Evolutionary conservation across 176 grass and related monocot genomes (phyloP).

Genomic region (Pharus latifolius): DNA sequence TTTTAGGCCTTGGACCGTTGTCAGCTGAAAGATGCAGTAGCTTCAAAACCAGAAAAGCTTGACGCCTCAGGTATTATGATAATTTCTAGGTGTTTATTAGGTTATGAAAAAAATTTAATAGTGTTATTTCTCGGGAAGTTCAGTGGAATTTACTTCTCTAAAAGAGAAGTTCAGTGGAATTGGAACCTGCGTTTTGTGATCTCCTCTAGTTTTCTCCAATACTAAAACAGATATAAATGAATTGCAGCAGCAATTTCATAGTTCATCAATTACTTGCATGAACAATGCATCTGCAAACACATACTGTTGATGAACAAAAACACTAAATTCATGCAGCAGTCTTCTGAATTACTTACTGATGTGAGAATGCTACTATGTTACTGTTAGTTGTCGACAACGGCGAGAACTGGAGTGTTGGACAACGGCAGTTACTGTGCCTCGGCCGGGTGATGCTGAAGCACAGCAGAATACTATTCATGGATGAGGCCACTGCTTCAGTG

Average conservation of each 20-base stretch:
- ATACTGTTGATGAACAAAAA: not conserved
- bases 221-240: not conserved
- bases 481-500: constrained; percentile 94
- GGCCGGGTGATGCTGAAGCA: constrained; percentile 90
- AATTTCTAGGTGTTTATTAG: not conserved
- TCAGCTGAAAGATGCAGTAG: constrained; percentile 82
- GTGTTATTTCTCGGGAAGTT: not conserved
- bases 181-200: no score
- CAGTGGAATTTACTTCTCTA: no score
- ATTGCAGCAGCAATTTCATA: not conserved
- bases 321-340: not conserved
- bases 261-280: not conserved
- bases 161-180: no score
- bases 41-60: constrained; percentile 82
- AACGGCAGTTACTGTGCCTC: constrained; percentile 80
- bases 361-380: not conserved
- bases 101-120: not conserved
- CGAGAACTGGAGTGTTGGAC: constrained; percentile 98
- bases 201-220: not conserved
- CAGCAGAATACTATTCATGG: constrained; percentile 92
- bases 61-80: constrained; percentile 68
- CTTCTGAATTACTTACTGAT: not conserved
- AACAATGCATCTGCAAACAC: not conserved
- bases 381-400: constrained; percentile 85
- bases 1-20: constrained; percentile 81